These are phyloP conservation scores for Apostasia ramifera DNA, from an alignment of 106 monocot species.

Conservation along the genomic window DNA sequence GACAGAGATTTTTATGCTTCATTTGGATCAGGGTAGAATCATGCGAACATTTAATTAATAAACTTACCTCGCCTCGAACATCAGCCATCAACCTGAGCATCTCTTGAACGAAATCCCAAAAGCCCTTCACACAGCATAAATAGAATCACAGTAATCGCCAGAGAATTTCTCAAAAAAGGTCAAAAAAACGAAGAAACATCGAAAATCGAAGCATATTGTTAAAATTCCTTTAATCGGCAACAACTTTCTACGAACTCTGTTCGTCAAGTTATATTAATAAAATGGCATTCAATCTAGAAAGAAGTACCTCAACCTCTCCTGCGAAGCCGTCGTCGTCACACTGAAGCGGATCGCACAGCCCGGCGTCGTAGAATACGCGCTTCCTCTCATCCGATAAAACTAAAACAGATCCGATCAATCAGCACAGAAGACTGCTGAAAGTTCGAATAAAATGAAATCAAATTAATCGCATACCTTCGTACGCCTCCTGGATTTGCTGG, in stretches of 20 bases:
- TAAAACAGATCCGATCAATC: slow-evolving; percentile 1
- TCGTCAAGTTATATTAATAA: too few species aligned
- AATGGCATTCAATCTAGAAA: too few species aligned
- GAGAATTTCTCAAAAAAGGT: too few species aligned
- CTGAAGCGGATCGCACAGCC: slow-evolving; percentile 36
- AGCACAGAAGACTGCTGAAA: background rate
- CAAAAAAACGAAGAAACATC: too few species aligned
- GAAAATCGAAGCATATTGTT: too few species aligned
- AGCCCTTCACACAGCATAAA: slow-evolving; percentile 4
- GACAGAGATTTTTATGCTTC: background rate
- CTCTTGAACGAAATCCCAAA: slow-evolving; percentile 12
- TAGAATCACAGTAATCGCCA: too few species aligned
- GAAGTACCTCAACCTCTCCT: slow-evolving; percentile 36
- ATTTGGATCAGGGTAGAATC: too few species aligned
- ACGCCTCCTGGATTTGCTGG: slow-evolving; percentile 54
- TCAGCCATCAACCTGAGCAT: slow-evolving; percentile 6
- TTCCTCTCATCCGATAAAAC: slow-evolving; percentile 53
- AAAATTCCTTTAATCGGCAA: too few species aligned
- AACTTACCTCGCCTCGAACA: slow-evolving; percentile 1
- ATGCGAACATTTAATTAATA: background rate
- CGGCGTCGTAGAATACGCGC: slow-evolving; percentile 42
- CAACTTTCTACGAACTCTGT: too few species aligned
- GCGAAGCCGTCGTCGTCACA: slow-evolving; percentile 29
- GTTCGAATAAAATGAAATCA: background rate
- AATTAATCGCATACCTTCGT: slow-evolving; percentile 35